phyloP scores from a whole-genome alignment of 441 rosid genomes.

The Erodium moschatum region DNA sequence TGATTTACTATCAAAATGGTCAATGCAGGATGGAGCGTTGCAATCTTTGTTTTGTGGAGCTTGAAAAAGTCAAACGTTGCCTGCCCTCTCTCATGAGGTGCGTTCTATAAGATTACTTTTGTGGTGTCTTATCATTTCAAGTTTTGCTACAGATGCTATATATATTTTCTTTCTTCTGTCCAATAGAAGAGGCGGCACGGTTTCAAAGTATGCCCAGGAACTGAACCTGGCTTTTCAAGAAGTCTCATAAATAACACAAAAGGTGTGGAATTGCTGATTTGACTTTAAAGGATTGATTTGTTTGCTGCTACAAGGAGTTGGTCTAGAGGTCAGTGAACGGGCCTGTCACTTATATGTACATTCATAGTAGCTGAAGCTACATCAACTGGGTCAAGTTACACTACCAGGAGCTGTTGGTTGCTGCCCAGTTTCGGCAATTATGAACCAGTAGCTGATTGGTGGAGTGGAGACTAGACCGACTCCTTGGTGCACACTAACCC shows the following conservation, averaged over 20 bases:
- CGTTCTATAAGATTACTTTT: conserved; percentile 15
- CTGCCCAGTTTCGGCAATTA: conserved; percentile 21
- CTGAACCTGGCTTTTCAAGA: conserved; percentile 70
- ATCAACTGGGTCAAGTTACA: conserved; percentile 17
- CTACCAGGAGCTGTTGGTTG: conserved; percentile 17
- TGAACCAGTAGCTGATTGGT: conserved; percentile 9
- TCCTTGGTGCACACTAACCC: background rate
- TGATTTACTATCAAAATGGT: background rate
- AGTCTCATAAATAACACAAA: conserved; percentile 35
- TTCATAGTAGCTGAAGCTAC: conserved; percentile 25
- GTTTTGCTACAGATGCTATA: background rate
- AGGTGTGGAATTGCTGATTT: conserved; percentile 15
- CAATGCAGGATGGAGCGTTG: conserved; percentile 71
- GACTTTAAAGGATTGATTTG: conserved; percentile 22
- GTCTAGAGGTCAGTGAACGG: background rate
- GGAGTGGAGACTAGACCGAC: conserved; percentile 2
- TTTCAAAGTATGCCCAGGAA: conserved; percentile 73
- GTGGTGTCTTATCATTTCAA: conserved; percentile 3
- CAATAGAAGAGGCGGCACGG: conserved; percentile 67
- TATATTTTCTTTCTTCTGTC: conserved; percentile 3
- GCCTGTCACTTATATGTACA: conserved; percentile 22
- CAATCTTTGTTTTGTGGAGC: conserved; percentile 74
- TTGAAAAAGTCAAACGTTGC: conserved; percentile 70
- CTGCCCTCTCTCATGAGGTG: conserved; percentile 61
- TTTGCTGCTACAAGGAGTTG: conserved; percentile 24